Evolutionary conservation across 352 stramenopile species (phyloP).

Genomic region (Globisporangium viniferum): DNA sequence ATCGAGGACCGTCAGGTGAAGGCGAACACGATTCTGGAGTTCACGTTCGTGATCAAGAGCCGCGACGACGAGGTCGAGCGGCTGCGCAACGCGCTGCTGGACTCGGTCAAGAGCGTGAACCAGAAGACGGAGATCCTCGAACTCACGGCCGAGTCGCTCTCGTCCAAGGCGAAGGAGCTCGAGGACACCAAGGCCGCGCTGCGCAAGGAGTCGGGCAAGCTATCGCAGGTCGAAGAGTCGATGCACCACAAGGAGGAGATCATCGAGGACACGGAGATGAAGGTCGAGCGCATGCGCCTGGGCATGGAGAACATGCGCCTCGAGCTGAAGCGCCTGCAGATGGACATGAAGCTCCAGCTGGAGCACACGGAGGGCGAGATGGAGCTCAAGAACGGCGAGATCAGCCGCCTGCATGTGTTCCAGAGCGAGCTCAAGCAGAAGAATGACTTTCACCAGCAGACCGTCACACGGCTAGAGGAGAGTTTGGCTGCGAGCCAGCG

Average conservation of each 20-base stretch:
- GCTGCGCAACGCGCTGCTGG: constrained; percentile 41
- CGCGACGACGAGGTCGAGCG: constrained; percentile 69
- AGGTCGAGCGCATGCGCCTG: constrained; percentile 60
- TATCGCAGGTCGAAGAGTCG: constrained; percentile 58
- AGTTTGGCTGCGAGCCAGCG: constrained; percentile 27
- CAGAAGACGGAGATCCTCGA: constrained; percentile 68
- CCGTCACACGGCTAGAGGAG: constrained; percentile 43
- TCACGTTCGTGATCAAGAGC: constrained; percentile 78
- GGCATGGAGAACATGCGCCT: constrained; percentile 53
- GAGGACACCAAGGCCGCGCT: constrained; percentile 52
- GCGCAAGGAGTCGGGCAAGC: constrained; percentile 45
- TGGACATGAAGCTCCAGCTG: constrained; percentile 72
- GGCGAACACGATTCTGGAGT: constrained; percentile 56
- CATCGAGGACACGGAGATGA: constrained; percentile 59
- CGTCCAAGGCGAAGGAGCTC: constrained; percentile 57
- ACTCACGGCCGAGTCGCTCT: constrained; percentile 54
- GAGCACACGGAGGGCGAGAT: constrained; percentile 64
- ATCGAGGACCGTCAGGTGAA: constrained; percentile 50
- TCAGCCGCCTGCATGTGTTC: constrained; percentile 41
- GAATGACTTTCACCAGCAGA: constrained; percentile 51
- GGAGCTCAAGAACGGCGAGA: constrained; percentile 72
- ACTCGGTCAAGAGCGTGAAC: constrained; percentile 52
- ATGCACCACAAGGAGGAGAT: constrained; percentile 59
- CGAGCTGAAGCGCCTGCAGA: constrained; percentile 70
- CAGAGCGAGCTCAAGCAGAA: constrained; percentile 60